Conservation (phyloP, 2,329 filamentous ascomycete genomes). For the Fusarium graminum region DNA sequence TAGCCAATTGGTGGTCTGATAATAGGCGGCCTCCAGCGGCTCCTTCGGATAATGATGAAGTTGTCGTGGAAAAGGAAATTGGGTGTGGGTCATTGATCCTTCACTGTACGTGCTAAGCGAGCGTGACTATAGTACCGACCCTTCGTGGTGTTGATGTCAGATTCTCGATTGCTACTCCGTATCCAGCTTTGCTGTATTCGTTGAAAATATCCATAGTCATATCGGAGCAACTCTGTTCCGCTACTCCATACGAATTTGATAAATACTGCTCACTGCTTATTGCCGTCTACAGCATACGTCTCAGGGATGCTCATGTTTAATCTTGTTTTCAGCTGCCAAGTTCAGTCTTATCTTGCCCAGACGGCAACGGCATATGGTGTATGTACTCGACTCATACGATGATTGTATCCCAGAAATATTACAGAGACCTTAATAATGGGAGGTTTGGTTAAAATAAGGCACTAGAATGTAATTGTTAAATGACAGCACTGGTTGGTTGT, state of each 20-base stretch:
- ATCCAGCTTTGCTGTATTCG: no score
- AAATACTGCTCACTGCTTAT: no score
- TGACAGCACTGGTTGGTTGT: no score
- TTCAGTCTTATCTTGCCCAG: not conserved
- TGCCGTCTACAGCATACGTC: not conserved
- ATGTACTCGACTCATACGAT: not conserved
- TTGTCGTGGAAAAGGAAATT: slow-evolving; percentile 14
- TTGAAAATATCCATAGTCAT: no score
- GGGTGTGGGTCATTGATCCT: slow-evolving; percentile 2
- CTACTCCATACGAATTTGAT: no score
- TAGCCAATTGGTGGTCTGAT: not conserved
- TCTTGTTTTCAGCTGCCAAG: not conserved
- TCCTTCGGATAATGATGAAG: no score
- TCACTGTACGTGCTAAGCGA: no score
- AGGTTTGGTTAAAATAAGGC: no score
- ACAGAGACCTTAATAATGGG: not conserved
- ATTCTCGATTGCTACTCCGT: no score
- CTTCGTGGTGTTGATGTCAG: no score
- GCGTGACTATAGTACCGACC: no score
- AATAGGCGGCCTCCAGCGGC: slow-evolving; percentile 35
- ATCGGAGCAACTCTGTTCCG: not conserved
- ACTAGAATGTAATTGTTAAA: no score
- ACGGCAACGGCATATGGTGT: not conserved
- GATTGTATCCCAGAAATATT: not conserved
- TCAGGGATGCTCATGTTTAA: not conserved